These are phyloP conservation scores for Drechmeria coniospora DNA, from an alignment of 2,329 filamentous ascomycete genomes.

Conservation along the genomic window DNA sequence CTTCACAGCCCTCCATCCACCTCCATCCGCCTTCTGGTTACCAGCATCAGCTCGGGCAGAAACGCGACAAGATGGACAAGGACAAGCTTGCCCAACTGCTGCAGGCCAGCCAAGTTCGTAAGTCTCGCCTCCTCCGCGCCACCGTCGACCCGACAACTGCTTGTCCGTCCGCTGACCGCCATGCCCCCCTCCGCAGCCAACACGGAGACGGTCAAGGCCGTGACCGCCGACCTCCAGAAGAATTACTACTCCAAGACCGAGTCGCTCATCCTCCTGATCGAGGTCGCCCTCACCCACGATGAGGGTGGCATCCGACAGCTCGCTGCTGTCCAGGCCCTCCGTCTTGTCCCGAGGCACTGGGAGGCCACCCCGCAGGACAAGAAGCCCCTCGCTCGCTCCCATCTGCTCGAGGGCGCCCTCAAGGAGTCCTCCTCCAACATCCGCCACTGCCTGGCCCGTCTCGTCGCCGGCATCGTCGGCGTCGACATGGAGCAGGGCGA, in stretches of 20 bases:
- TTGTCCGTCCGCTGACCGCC: too few species aligned
- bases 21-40: not conserved
- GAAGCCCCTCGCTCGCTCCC: slow-evolving; percentile 65
- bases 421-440: slow-evolving; percentile 63
- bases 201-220: slow-evolving; percentile 77
- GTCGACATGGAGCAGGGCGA: slow-evolving; percentile 61
- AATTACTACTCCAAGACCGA: slow-evolving; percentile 81
- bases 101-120: slow-evolving; percentile 76
- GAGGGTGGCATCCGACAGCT: slow-evolving; percentile 66
- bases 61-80: slow-evolving; percentile 24
- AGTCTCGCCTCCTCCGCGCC: slow-evolving; percentile 22
- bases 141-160: too few species aligned
- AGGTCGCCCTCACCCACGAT: slow-evolving; percentile 70
- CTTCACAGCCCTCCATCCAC: not conserved
- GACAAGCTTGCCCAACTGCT: slow-evolving; percentile 76
- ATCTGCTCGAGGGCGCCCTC: slow-evolving; percentile 71
- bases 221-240: slow-evolving; percentile 80
- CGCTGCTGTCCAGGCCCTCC: slow-evolving; percentile 76
- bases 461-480: slow-evolving; percentile 75
- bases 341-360: slow-evolving; percentile 81
- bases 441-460: slow-evolving; percentile 73
- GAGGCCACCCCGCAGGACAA: slow-evolving; percentile 53
- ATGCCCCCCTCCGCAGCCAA: slow-evolving; percentile 47
- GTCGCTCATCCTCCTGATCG: slow-evolving; percentile 71
- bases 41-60: not conserved